Percentiles rank a stretch among this genome's conserved stretches.
Evolutionary conservation across 2,329 filamentous ascomycete species (phyloP).

Genomic region (Triangularia setosa): DNA sequence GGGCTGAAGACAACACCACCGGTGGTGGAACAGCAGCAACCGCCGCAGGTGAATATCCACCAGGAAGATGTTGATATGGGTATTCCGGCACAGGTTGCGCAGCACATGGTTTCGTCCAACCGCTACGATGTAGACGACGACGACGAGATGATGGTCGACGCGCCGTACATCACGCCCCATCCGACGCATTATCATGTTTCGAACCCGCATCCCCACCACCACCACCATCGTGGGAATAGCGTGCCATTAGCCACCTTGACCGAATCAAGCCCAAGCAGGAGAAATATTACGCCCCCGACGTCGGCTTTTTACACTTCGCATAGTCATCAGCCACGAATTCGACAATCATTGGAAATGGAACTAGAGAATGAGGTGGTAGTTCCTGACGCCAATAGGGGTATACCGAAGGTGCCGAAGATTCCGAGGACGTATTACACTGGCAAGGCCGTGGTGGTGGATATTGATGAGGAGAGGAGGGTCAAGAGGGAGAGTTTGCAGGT

Average conservation of each 20-base stretch:
- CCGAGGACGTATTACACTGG: conserved; percentile 27
- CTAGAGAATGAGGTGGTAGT: conserved; percentile 37
- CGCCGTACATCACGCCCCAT: not conserved
- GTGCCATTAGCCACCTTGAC: conserved; percentile 14
- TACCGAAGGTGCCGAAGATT: conserved; percentile 43
- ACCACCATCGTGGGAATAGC: conserved; percentile 2
- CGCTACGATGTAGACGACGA: not conserved
- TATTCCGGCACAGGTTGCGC: not conserved
- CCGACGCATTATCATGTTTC: not conserved
- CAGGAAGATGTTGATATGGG: not conserved
- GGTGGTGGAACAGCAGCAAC: not conserved
- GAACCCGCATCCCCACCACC: conserved; percentile 2
- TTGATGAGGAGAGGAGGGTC: not conserved
- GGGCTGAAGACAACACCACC: not conserved
- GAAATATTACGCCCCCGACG: conserved; percentile 30
- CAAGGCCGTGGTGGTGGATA: not conserved
- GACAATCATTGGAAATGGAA: conserved; percentile 6
- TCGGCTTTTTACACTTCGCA: conserved; percentile 23
- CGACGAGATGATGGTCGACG: not conserved
- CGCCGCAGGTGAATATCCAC: not conserved
- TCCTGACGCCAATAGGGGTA: conserved; percentile 45
- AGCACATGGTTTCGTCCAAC: not conserved
- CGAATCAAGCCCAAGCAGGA: conserved; percentile 11
- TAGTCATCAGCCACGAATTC: not conserved
- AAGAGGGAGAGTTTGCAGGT: not conserved